phyloP scores from a whole-genome alignment of 2,329 filamentous ascomycete genomes.

The Fonsecaea pugnacius region DNA sequence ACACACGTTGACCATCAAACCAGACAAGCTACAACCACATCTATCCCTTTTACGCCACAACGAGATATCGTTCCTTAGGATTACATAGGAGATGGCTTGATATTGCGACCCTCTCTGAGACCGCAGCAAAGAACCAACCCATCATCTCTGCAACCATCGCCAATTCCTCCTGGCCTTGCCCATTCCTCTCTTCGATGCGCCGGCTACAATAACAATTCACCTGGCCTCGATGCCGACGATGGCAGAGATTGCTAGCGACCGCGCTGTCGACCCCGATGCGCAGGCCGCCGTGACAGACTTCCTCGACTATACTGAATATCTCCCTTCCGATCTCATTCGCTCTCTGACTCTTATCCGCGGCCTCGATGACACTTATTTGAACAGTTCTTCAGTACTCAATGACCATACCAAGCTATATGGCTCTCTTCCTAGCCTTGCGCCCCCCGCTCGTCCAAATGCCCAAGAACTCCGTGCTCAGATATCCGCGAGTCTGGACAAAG shows the following conservation, averaged over 20 bases:
- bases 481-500: conserved; percentile 59
- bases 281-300: conserved; percentile 70
- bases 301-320: conserved; percentile 71
- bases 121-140: neutral
- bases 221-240: conserved; percentile 41
- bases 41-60: neutral
- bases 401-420: conserved; percentile 51
- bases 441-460: conserved; percentile 56
- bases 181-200: conserved; percentile 23
- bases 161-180: neutral
- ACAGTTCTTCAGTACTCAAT: conserved; percentile 48
- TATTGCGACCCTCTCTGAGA: neutral
- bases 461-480: conserved; percentile 60
- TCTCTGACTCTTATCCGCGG: conserved; percentile 65
- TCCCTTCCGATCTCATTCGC: conserved; percentile 66
- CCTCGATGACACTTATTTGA: conserved; percentile 52
- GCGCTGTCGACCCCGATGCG: conserved; percentile 64
- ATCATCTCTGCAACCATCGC: neutral
- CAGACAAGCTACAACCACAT: conserved; percentile 2
- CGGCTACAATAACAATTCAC: conserved; percentile 31
- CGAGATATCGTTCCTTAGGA: neutral
- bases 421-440: conserved; percentile 56
- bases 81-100: neutral
- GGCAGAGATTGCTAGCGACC: conserved; percentile 49
- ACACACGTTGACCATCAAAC: neutral